Percentiles rank a stretch among this genome's conserved stretches.
Evolutionary conservation across 352 stramenopile species (phyloP).

Genomic region (Phytophthora hibernalis): DNA sequence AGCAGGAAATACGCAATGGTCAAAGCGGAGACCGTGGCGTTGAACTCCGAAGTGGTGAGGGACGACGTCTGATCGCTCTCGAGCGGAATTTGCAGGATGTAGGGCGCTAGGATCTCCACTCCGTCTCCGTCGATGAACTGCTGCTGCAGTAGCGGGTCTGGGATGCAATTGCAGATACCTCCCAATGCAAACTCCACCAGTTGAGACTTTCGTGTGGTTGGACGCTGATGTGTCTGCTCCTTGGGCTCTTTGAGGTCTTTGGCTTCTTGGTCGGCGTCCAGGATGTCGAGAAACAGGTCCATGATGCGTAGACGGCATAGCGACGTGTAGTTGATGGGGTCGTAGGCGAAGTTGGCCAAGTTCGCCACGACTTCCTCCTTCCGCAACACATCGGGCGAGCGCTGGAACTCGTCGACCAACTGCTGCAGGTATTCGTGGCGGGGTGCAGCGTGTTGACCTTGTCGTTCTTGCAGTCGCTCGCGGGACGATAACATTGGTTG

Average conservation of each 20-base stretch:
- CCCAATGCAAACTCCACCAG: slow-evolving; percentile 74
- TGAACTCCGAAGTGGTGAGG: slow-evolving; percentile 34
- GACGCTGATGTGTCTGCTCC: slow-evolving; percentile 8
- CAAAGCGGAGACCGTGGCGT: slow-evolving; percentile 60
- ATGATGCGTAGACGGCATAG: slow-evolving; percentile 67
- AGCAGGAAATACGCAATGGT: slow-evolving; percentile 74
- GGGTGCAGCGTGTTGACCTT: slow-evolving; percentile 70
- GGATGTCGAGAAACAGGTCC: slow-evolving; percentile 81
- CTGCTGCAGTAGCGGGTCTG: slow-evolving; percentile 59
- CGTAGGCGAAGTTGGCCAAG: slow-evolving; percentile 87
- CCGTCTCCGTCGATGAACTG: slow-evolving; percentile 62
- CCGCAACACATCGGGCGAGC: slow-evolving; percentile 58
- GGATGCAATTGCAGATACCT: slow-evolving; percentile 83
- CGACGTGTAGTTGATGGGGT: slow-evolving; percentile 82
- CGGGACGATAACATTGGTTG: slow-evolving; percentile 67
- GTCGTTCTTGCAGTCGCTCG: slow-evolving; percentile 61
- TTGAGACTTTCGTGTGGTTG: slow-evolving; percentile 34
- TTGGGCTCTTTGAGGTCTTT: slow-evolving; percentile 9
- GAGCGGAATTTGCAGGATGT: slow-evolving; percentile 54
- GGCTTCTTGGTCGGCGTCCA: slow-evolving; percentile 53
- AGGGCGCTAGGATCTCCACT: slow-evolving; percentile 51
- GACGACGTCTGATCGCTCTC: slow-evolving; percentile 15
- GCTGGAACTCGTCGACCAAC: slow-evolving; percentile 79
- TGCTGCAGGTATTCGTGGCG: slow-evolving; percentile 83
- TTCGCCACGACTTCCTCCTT: slow-evolving; percentile 83